Percentiles rank a stretch among this genome's conserved stretches.
Conservation (phyloP, 345 rosid species). For the Salix koriyanagi region DNA sequence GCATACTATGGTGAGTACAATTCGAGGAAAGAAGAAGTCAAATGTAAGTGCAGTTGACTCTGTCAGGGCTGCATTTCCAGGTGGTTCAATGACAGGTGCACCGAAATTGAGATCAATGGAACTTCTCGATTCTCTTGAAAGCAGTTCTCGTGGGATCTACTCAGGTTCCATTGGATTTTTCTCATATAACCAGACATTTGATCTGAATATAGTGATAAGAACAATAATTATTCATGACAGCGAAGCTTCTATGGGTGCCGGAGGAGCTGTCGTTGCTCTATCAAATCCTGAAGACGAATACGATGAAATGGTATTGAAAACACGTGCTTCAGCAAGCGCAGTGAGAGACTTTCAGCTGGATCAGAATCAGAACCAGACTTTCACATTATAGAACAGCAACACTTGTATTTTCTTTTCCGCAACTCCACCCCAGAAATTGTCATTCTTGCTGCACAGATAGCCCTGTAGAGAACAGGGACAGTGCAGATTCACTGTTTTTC, state of each 20-base stretch:
- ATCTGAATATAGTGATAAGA: conserved; percentile 87
- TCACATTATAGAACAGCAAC: neutral
- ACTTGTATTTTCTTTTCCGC: neutral
- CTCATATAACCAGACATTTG: conserved; percentile 78
- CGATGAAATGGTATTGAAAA: conserved; percentile 83
- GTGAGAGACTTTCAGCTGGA: conserved; percentile 44
- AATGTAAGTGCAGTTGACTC: conserved; percentile 64
- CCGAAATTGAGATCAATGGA: conserved; percentile 93
- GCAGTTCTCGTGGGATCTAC: conserved; percentile 79
- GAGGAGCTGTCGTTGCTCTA: conserved; percentile 80
- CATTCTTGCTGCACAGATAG: neutral
- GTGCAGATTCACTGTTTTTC: too few species aligned
- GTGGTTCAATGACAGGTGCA: conserved; percentile 98
- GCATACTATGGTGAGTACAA: conserved; percentile 94
- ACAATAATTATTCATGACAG: conserved; percentile 74
- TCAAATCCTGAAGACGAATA: conserved; percentile 86
- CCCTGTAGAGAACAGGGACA: neutral
- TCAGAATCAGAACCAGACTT: neutral
- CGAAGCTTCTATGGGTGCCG: conserved; percentile 92
- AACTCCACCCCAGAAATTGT: neutral
- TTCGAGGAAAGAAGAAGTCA: conserved; percentile 57
- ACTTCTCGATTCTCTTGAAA: conserved; percentile 75
- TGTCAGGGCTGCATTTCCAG: conserved; percentile 85
- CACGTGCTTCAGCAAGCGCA: conserved; percentile 70
- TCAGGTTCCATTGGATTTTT: conserved; percentile 91